Percentiles rank a stretch among this genome's conserved stretches.
Conservation (phyloP, 352 stramenopile genomes). For the Pythium insidiosum region DNA sequence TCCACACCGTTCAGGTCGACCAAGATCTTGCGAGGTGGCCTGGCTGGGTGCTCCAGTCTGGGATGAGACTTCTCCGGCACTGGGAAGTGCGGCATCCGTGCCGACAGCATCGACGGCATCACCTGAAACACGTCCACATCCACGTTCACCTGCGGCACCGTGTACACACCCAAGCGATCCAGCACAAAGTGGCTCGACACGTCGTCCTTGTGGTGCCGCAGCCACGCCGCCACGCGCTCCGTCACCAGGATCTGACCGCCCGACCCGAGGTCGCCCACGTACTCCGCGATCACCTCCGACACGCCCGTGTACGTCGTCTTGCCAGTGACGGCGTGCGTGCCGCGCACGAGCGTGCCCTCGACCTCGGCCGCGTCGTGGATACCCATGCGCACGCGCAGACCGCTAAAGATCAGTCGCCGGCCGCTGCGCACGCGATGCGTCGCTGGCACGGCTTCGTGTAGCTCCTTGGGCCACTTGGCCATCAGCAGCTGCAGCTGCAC, state of each 20-base stretch:
- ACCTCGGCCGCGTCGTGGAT: slow-evolving; percentile 53
- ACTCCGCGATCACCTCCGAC: slow-evolving; percentile 46
- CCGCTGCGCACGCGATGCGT: slow-evolving; percentile 50
- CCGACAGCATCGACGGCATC: slow-evolving; percentile 11
- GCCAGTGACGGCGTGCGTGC: slow-evolving; percentile 54
- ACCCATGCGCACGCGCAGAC: slow-evolving; percentile 68
- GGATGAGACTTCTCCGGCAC: no score
- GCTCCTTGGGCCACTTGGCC: slow-evolving; percentile 48
- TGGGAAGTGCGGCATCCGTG: no score
- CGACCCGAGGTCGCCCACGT: slow-evolving; percentile 55
- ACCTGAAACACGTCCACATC: slow-evolving; percentile 39
- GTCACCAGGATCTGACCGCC: slow-evolving; percentile 66
- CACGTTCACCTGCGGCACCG: slow-evolving; percentile 28
- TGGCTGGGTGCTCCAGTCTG: no score
- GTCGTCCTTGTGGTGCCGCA: slow-evolving; percentile 13
- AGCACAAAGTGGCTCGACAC: slow-evolving; percentile 14
- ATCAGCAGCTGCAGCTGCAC: slow-evolving; percentile 50
- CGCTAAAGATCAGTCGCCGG: slow-evolving; percentile 39
- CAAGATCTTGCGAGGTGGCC: no score
- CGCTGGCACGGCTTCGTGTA: slow-evolving; percentile 37
- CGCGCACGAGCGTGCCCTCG: slow-evolving; percentile 38
- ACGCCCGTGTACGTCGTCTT: slow-evolving; percentile 59
- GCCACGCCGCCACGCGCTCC: slow-evolving; percentile 40
- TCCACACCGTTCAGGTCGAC: no score
- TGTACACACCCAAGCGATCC: slow-evolving; percentile 22